Evolutionary conservation across 179 eudicot species (phyloP).

Genomic region (Spergularia azorica): DNA sequence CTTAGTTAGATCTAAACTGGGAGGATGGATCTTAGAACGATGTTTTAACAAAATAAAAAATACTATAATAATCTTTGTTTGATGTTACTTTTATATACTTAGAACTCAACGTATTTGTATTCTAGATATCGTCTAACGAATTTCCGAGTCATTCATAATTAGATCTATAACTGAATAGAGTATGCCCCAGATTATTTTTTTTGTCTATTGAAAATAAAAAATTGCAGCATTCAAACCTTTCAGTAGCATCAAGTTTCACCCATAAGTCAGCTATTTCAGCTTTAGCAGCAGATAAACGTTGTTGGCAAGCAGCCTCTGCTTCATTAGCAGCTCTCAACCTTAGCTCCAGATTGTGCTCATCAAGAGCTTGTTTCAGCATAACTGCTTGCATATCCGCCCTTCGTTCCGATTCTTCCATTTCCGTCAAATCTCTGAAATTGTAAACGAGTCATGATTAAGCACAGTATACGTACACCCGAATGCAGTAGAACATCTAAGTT

Average conservation of each 20-base stretch:
- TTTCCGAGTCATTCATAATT: slow-evolving; percentile 1
- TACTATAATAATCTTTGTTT: too few relatives aligned
- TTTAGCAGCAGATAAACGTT: slow-evolving; percentile 79
- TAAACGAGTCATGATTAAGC: slow-evolving; percentile 6
- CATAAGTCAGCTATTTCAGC: slow-evolving; percentile 86
- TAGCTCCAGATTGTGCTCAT: slow-evolving; percentile 84
- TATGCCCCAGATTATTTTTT: background rate
- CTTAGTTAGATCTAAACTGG: background rate
- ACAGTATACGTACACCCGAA: background rate
- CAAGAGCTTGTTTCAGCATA: slow-evolving; percentile 61
- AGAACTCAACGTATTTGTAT: background rate
- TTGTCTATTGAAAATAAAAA: too few relatives aligned
- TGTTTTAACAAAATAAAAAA: background rate
- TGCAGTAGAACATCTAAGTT: slow-evolving; percentile 7
- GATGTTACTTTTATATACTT: background rate
- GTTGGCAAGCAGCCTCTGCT: slow-evolving; percentile 90
- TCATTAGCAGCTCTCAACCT: slow-evolving; percentile 94
- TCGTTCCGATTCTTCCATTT: slow-evolving; percentile 83
- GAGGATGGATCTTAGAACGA: background rate
- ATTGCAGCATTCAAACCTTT: slow-evolving; percentile 52
- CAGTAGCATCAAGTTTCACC: slow-evolving; percentile 73
- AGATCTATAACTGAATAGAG: too few relatives aligned
- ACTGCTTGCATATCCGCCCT: slow-evolving; percentile 74
- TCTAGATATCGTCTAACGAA: background rate
- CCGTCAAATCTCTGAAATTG: slow-evolving; percentile 54